phyloP scores from a whole-genome alignment of 305 asterid genomes.

The Fraxinus sp. region DNA sequence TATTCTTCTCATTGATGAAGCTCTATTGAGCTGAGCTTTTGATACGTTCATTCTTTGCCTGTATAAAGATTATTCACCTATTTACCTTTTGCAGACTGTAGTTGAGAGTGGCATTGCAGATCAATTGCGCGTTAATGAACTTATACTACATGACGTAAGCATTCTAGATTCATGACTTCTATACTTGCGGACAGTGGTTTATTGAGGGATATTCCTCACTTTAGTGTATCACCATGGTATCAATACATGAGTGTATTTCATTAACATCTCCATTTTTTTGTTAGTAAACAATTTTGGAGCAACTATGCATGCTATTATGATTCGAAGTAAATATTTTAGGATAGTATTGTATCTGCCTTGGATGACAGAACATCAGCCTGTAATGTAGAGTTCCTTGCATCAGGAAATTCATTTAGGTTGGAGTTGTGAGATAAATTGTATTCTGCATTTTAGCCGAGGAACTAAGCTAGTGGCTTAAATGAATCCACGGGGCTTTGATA shows the following conservation, averaged over 20 bases:
- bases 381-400: neutral
- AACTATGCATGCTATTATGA: neutral
- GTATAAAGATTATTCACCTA: slow-evolving; percentile 5
- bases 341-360: neutral
- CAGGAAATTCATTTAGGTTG: neutral
- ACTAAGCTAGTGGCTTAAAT: neutral
- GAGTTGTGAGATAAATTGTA: neutral
- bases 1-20: neutral
- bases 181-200: slow-evolving; percentile 4
- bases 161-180: slow-evolving; percentile 26
- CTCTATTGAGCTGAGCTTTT: neutral
- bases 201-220: neutral
- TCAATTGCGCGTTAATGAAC: slow-evolving; percentile 82
- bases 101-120: slow-evolving; percentile 85
- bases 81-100: slow-evolving; percentile 56
- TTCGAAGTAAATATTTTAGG: neutral
- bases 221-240: neutral
- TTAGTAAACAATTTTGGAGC: neutral
- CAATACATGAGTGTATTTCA: neutral
- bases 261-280: slow-evolving; percentile 17
- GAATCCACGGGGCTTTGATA: neutral
- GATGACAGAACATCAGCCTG: neutral
- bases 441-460: neutral
- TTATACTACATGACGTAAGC: slow-evolving; percentile 78
- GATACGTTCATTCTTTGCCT: slow-evolving; percentile 16